Conservation (phyloP, 208 protist species). For the Trypanosoma mega region DNA sequence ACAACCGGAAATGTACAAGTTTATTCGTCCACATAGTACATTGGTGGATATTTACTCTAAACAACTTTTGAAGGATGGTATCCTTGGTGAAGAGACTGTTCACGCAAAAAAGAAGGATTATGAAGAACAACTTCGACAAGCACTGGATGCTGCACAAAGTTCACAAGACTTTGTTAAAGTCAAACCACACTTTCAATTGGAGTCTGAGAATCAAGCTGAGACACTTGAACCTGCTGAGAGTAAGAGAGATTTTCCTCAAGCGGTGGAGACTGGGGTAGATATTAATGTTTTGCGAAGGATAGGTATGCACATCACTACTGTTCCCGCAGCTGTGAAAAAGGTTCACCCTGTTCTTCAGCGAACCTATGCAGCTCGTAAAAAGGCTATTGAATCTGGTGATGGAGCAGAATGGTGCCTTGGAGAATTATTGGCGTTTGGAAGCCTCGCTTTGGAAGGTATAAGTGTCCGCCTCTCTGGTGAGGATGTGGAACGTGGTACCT, state of each 20-base stretch:
- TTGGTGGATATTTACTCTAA: constrained; percentile 92
- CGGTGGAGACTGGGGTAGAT: constrained; percentile 74
- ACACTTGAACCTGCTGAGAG: constrained; percentile 36
- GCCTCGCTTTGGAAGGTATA: constrained; percentile 91
- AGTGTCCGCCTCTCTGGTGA: constrained; percentile 94
- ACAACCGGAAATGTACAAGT: constrained; percentile 94
- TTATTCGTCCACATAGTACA: constrained; percentile 86
- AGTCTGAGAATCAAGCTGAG: constrained; percentile 68
- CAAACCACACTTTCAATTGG: constrained; percentile 62
- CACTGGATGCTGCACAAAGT: constrained; percentile 76
- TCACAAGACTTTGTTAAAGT: constrained; percentile 86
- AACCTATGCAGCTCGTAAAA: constrained; percentile 83
- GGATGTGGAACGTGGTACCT: constrained; percentile 99
- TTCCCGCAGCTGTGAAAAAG: constrained; percentile 87
- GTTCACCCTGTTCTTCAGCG: constrained; percentile 87
- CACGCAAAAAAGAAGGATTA: constrained; percentile 72
- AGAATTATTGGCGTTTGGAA: constrained; percentile 94
- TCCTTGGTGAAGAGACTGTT: constrained; percentile 68
- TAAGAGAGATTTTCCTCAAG: constrained; percentile 35
- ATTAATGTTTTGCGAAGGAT: constrained; percentile 55
- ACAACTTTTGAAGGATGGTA: constrained; percentile 72
- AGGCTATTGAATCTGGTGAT: constrained; percentile 84
- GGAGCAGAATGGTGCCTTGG: constrained; percentile 95
- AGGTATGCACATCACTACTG: constrained; percentile 79
- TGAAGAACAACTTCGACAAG: constrained; percentile 68